Base-by-base conservation (phyloP, 2,329 filamentous ascomycete genomes). In the Hymenoscyphus linearis region DNA sequence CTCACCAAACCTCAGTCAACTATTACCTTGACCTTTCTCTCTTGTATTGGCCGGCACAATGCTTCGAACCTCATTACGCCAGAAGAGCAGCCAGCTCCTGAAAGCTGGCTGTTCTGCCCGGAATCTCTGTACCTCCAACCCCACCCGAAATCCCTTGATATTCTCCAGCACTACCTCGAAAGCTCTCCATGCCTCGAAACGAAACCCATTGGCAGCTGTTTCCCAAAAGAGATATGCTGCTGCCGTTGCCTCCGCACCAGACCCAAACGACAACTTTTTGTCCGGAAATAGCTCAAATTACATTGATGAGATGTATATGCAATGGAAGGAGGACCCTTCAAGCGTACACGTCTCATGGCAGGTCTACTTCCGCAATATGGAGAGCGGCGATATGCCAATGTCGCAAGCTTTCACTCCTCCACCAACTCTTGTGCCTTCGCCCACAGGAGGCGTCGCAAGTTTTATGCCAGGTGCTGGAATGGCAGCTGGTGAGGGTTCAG, bases 291-390 rank as follows among this genome's bases (percentile, higher is more conserved):
- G 93, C 64, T 95, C 95, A 78, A 97, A 96, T 81, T 99, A 99
- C 80, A 91, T 99, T 75, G 95, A 99, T 77, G 95, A 97, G 82
- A 99, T 99, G 95, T 99, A 99, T 79, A 82, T 97, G 80, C 87
- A 93, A 75, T 99, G 95, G 95, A 96, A 93, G 79, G 82, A 90
- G 67, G 92, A 99, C 71, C 93, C 95, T 58, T 84, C 86, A 71
- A 96, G 91, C 74, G 95, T 99, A 62, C 95, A 99, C 78, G 84
- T 96, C 71, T 99, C 95, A 76, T 99, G 95, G 95, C 93, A 96
- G 80, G 88, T 96, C 74, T 99, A 99, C 84, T 99, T 99, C 85
- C 91, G 88, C 80, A 99, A 99, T 80, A 97, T 99, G 90, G 95
- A 99, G 82, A 90, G 86, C 68, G 95, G 95, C 76, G 90, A 95